Conservation (phyloP, 106 monocot species). For the Phalaenopsis aphrodite region DNA sequence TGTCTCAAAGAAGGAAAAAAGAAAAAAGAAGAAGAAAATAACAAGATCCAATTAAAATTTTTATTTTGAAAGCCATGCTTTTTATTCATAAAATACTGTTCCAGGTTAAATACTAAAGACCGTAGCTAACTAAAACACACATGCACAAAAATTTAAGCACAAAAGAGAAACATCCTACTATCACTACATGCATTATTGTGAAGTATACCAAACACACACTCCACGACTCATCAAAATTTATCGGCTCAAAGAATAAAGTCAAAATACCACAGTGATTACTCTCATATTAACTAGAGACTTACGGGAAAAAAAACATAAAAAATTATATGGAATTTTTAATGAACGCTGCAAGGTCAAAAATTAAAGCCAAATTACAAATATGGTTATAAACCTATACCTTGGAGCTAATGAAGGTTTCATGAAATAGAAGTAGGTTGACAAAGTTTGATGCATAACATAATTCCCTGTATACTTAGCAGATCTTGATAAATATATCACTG, state of each 20-base stretch:
- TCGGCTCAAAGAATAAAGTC: not conserved
- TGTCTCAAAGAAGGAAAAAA: not conserved
- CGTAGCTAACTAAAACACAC: not conserved
- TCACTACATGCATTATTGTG: not conserved
- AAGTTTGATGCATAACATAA: slow-evolving; percentile 82
- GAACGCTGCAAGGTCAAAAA: not conserved
- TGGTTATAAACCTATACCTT: slow-evolving; percentile 32
- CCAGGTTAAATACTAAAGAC: not conserved
- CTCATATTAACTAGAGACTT: not conserved
- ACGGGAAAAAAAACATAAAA: not conserved
- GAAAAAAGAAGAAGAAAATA: not conserved
- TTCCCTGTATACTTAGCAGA: slow-evolving; percentile 92
- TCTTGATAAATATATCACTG: slow-evolving; percentile 80
- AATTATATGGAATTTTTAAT: not conserved
- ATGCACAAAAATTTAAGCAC: not conserved
- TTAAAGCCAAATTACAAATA: not conserved
- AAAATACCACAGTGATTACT: not conserved
- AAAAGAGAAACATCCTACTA: not conserved
- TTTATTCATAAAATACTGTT: not conserved
- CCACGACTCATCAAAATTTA: not conserved
- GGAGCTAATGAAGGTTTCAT: slow-evolving; percentile 89
- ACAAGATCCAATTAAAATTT: not conserved
- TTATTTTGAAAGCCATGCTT: not conserved
- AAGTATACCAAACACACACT: not conserved
- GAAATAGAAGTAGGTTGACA: slow-evolving; percentile 70